Evolutionary conservation across 495 filamentous ascomycete genomes (phyloP).

Genomic region (Aspergillus carlsbadensis): DNA sequence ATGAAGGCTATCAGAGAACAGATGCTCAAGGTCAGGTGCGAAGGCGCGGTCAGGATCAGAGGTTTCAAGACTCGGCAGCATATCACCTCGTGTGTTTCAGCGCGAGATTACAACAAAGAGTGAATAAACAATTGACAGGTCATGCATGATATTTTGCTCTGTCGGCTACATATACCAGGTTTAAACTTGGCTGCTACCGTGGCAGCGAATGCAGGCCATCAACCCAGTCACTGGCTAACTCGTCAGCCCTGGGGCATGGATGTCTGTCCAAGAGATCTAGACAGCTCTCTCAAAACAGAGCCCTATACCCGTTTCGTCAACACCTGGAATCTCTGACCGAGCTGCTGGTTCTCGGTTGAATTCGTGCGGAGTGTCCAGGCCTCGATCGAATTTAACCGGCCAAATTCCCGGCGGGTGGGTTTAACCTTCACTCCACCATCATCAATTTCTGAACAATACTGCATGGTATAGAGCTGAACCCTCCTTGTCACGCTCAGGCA

Average conservation of each 20-base stretch:
- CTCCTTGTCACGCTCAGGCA: no score
- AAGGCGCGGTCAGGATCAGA: no score
- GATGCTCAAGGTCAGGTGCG: no score
- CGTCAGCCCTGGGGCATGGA: no score
- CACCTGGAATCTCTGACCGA: background rate
- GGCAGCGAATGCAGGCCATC: no score
- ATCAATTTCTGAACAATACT: no score
- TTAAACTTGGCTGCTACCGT: background rate
- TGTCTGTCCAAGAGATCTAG: no score
- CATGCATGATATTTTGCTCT: background rate
- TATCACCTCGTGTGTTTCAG: background rate
- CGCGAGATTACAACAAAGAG: background rate
- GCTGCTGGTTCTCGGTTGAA: conserved; percentile 4
- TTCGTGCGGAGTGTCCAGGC: conserved; percentile 6
- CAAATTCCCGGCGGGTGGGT: conserved; percentile 24
- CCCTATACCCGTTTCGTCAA: no score
- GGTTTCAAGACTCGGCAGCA: background rate
- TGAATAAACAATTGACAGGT: background rate
- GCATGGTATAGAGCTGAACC: background rate
- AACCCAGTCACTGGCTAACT: no score
- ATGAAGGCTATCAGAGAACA: no score
- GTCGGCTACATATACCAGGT: background rate
- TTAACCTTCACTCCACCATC: background rate
- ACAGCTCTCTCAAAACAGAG: no score
- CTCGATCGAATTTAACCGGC: conserved; percentile 20